Conservation (phyloP, 2,329 filamentous ascomycete species). For the Pseudogymnoascus sp. region DNA sequence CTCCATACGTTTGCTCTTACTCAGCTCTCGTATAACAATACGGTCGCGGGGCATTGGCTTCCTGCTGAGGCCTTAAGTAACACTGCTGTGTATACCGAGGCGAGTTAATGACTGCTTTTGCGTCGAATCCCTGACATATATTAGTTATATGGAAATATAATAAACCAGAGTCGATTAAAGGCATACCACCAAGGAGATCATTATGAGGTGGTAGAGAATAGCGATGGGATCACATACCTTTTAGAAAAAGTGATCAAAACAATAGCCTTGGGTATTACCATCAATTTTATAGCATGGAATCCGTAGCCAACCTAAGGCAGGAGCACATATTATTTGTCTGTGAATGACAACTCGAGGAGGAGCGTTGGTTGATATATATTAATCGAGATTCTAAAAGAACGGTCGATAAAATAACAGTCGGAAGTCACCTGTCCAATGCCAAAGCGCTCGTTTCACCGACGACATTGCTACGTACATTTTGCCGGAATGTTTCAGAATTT, state of each 20-base stretch:
- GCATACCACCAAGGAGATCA: background rate
- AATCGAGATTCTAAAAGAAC: background rate
- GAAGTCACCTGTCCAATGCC: background rate
- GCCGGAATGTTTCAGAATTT: background rate
- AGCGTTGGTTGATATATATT: background rate
- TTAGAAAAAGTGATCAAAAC: background rate
- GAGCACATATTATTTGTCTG: background rate
- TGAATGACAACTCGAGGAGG: background rate
- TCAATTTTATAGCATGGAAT: background rate
- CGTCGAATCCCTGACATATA: background rate
- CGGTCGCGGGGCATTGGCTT: background rate
- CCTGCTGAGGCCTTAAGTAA: background rate
- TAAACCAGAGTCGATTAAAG: background rate
- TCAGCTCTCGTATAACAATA: conserved; percentile 9
- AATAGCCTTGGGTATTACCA: background rate
- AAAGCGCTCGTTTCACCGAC: conserved; percentile 5
- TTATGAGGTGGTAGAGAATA: background rate
- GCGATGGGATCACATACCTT: background rate
- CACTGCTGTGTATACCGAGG: conserved; percentile 2
- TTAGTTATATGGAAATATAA: background rate
- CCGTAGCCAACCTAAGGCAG: background rate
- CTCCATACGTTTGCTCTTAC: conserved; percentile 5
- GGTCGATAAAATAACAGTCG: background rate
- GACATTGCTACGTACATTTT: conserved; percentile 7
- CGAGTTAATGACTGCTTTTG: background rate